phyloP scores from a whole-genome alignment of 768 basidiomycete genomes.

The Gymnopilus dilepis region DNA sequence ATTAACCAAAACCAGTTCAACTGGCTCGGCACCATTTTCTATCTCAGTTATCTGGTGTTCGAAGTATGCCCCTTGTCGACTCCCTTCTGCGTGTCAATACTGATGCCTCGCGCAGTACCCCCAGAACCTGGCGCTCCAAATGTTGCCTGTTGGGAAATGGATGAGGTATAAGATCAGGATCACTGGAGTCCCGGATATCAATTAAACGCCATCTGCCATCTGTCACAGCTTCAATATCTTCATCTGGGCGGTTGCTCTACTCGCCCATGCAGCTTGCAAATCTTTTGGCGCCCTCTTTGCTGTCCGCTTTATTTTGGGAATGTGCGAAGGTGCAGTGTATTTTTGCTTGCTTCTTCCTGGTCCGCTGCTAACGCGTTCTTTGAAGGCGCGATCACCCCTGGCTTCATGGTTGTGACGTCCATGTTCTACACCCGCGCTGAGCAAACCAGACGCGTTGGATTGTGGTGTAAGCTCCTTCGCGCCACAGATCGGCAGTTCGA shows the following conservation, averaged over 20 bases:
- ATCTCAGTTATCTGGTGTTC: constrained; percentile 68
- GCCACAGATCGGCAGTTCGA: not conserved
- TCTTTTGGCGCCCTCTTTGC: constrained; percentile 75
- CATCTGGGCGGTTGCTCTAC: constrained; percentile 69
- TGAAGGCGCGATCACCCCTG: constrained; percentile 74
- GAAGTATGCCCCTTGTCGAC: constrained; percentile 37
- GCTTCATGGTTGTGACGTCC: constrained; percentile 80
- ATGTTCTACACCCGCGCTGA: constrained; percentile 86
- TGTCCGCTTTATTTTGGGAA: constrained; percentile 75
- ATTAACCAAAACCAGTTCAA: constrained; percentile 72
- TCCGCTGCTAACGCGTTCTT: not conserved
- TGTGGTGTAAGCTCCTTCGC: constrained; percentile 66
- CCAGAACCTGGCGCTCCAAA: constrained; percentile 78
- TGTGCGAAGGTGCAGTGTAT: constrained; percentile 59
- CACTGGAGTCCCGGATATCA: not conserved
- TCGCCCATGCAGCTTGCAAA: constrained; percentile 66
- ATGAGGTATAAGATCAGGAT: constrained; percentile 60
- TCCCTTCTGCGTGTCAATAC: not conserved
- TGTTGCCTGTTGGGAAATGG: constrained; percentile 82
- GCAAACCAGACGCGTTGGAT: constrained; percentile 76
- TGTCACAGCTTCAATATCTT: constrained; percentile 69
- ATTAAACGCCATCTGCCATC: not conserved
- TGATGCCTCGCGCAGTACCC: constrained; percentile 57
- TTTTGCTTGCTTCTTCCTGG: not conserved
- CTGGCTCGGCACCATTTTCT: constrained; percentile 82